phyloP scores from a whole-genome alignment of 805 yeast species.

The Saturnispora bothae region DNA sequence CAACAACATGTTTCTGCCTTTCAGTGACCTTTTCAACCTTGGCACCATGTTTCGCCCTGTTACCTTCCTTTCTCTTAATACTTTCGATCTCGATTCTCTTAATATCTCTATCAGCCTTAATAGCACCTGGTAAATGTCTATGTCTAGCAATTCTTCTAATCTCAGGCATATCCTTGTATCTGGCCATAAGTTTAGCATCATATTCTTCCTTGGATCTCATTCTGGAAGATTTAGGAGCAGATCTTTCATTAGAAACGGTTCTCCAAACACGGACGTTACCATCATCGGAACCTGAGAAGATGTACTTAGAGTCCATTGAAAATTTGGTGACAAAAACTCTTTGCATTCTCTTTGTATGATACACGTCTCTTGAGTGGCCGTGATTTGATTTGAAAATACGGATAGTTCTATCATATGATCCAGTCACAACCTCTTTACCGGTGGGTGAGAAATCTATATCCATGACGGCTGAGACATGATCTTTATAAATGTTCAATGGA shows the following conservation, averaged over 20 bases:
- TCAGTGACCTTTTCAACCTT: conserved; percentile 57
- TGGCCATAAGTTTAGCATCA: conserved; percentile 82
- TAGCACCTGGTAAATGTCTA: conserved; percentile 79
- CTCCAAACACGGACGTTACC: conserved; percentile 95
- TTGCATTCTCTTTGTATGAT: conserved; percentile 98
- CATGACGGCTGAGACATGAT: conserved; percentile 92
- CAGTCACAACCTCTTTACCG: conserved; percentile 91
- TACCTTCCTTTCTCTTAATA: conserved; percentile 70
- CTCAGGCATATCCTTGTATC: conserved; percentile 95
- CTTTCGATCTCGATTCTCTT: conserved; percentile 65
- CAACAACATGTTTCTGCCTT: conserved; percentile 79
- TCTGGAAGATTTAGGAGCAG: conserved; percentile 69
- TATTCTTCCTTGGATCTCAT: conserved; percentile 80
- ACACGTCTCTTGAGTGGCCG: conserved; percentile 91
- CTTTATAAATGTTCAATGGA: conserved; percentile 79
- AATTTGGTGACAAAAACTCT: conserved; percentile 75
- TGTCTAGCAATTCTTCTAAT: conserved; percentile 82
- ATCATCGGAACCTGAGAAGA: conserved; percentile 89
- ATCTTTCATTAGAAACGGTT: conserved; percentile 72
- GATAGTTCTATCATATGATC: conserved; percentile 88
- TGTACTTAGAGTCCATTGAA: conserved; percentile 82
- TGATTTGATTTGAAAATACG: conserved; percentile 58
- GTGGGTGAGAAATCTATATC: conserved; percentile 94
- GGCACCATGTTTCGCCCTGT: conserved; percentile 70
- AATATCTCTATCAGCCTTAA: conserved; percentile 84